A percentile compares a stretch with the other conserved stretches of the same genome.
These are phyloP conservation scores for Nakazawaea ernobii DNA, from an alignment of 805 yeast species.

Conservation along the genomic window DNA sequence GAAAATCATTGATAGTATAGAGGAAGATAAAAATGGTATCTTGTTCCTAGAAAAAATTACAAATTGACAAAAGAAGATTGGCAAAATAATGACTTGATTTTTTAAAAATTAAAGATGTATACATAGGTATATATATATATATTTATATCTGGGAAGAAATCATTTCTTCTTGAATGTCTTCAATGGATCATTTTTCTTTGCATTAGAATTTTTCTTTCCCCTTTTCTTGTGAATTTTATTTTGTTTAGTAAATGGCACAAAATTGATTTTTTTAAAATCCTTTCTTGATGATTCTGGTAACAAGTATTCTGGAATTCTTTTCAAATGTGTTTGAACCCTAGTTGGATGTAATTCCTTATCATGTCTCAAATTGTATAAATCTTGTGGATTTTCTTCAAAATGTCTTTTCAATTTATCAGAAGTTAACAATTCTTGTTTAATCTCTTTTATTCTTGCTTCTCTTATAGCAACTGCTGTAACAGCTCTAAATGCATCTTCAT, in stretches of 20 bases:
- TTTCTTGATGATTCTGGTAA: conserved; percentile 73
- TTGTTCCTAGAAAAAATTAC: conserved; percentile 48
- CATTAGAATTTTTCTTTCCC: conserved; percentile 18
- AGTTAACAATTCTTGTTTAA: conserved; percentile 78
- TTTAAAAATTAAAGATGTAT: not conserved
- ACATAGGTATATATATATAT: too few species aligned
- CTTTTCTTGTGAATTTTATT: conserved; percentile 26
- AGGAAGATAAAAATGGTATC: conserved; percentile 45
- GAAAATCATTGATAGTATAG: conserved; percentile 35
- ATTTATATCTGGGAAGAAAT: too few species aligned
- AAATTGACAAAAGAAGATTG: not conserved
- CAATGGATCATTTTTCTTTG: conserved; percentile 47
- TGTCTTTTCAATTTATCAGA: conserved; percentile 89
- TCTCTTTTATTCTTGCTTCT: conserved; percentile 88
- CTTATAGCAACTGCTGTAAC: conserved; percentile 85
- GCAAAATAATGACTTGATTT: not conserved
- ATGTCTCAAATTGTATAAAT: conserved; percentile 80
- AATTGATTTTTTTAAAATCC: conserved; percentile 52
- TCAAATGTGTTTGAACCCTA: conserved; percentile 77
- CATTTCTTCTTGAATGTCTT: conserved; percentile 31
- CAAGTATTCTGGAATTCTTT: conserved; percentile 87
- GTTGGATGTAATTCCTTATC: conserved; percentile 84
- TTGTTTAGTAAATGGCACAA: conserved; percentile 64
- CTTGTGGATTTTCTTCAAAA: conserved; percentile 97
- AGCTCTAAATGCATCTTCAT: conserved; percentile 95